A percentile compares a stretch with the other conserved stretches of the same genome.
phyloP scores from a whole-genome alignment of 768 basidiomycete genomes.

The Mycena polygramma region DNA sequence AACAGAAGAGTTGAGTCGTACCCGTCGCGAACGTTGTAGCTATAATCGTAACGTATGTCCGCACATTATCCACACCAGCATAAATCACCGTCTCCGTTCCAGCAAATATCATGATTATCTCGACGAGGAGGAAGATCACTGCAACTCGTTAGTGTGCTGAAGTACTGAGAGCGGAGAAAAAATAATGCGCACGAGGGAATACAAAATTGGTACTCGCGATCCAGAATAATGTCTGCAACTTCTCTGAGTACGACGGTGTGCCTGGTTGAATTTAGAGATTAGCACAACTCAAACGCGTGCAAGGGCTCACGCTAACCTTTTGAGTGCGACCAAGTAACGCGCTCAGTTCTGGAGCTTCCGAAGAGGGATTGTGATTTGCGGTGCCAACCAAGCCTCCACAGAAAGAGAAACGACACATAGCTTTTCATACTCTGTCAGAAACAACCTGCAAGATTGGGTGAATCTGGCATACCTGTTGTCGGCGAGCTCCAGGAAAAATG shows the following conservation, averaged over 20 bases:
- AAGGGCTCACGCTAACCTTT: background rate
- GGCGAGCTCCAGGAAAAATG: slow-evolving; percentile 6
- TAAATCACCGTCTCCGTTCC: background rate
- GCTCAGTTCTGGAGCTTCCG: background rate
- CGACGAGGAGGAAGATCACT: background rate
- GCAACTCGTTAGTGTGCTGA: background rate
- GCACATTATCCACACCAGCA: background rate
- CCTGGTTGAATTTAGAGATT: background rate
- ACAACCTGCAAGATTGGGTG: background rate
- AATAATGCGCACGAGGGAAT: background rate
- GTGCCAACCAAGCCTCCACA: slow-evolving; percentile 10
- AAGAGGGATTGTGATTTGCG: background rate
- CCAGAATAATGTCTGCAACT: background rate
- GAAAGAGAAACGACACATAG: slow-evolving; percentile 16
- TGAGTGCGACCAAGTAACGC: background rate
- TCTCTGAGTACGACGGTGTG: background rate
- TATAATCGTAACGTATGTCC: background rate
- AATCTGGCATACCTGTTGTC: slow-evolving; percentile 18
- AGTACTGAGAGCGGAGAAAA: background rate
- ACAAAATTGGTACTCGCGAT: slow-evolving; percentile 1
- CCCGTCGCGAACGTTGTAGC: background rate
- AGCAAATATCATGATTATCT: background rate
- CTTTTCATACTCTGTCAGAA: background rate
- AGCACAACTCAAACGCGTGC: background rate
- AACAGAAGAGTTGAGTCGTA: background rate